phyloP scores from a whole-genome alignment of 306 rosid genomes.

The Gastrolobium bilobum region DNA sequence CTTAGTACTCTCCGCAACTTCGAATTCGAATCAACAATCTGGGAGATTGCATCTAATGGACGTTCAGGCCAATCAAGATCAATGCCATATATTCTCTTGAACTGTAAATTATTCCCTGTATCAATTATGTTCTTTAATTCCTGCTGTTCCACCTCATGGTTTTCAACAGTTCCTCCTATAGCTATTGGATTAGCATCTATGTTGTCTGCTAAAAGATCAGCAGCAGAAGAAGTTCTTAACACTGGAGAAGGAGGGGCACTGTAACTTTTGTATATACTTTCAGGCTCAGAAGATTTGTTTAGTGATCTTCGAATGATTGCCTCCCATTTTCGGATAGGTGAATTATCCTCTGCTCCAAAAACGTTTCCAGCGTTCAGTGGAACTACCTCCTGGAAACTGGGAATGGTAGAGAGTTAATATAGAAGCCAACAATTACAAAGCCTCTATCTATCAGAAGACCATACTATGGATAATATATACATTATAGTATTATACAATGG shows the following conservation, averaged over 20 bases:
- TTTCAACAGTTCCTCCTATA: conserved; percentile 43
- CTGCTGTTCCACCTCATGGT: conserved; percentile 51
- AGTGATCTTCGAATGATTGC: conserved; percentile 82
- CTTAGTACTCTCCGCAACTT: conserved; percentile 86
- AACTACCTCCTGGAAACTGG: conserved; percentile 95
- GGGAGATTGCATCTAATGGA: conserved; percentile 82
- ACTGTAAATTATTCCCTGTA: conserved; percentile 57
- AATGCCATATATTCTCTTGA: conserved; percentile 71
- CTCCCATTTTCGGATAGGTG: conserved; percentile 93
- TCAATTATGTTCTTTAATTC: conserved; percentile 58
- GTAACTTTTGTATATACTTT: conserved; percentile 70
- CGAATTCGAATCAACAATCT: conserved; percentile 67
- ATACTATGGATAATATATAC: not conserved
- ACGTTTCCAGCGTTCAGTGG: conserved; percentile 97
- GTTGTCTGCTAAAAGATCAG: conserved; percentile 73
- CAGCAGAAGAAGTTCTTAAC: conserved; percentile 79
- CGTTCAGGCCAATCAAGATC: conserved; percentile 96
- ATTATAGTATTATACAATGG: too few relatives aligned
- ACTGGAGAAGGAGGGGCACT: conserved; percentile 97
- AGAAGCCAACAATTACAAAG: not conserved
- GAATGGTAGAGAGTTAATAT: not conserved
- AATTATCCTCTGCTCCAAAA: conserved; percentile 88
- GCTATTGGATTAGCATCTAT: conserved; percentile 63
- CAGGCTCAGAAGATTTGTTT: conserved; percentile 77
- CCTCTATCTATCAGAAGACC: conserved; percentile 39